Percentiles rank a stretch among this genome's conserved stretches.
These are phyloP conservation scores for Acanthamoeba quina DNA, from an alignment of 208 protist genomes.

Conservation along the genomic window DNA sequence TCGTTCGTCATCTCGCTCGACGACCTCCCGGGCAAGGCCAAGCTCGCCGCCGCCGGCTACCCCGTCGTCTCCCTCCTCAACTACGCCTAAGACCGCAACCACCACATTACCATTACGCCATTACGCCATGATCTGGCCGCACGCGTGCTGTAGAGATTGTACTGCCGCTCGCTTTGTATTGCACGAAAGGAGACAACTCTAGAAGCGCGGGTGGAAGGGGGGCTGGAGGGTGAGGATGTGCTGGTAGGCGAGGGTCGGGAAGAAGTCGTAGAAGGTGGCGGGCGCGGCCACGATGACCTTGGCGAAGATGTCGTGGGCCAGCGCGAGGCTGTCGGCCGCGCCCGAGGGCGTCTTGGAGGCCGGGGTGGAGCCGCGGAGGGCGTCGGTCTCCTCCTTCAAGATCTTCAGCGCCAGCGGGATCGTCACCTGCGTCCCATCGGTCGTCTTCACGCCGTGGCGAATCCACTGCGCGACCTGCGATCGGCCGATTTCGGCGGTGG, in stretches of 20 bases:
- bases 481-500: slow-evolving; percentile 82
- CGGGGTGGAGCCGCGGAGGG: slow-evolving; percentile 18
- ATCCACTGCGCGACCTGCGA: slow-evolving; percentile 62
- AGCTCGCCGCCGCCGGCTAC: background rate
- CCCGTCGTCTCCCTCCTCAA: slow-evolving; percentile 31
- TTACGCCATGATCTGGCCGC: too few species aligned
- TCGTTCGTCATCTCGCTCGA: background rate
- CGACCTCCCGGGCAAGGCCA: slow-evolving; percentile 12
- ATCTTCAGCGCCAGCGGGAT: slow-evolving; percentile 25
- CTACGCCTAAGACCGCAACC: background rate
- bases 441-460: slow-evolving; percentile 3
- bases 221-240: slow-evolving; percentile 30
- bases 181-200: background rate
- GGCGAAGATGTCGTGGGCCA: slow-evolving; percentile 10
- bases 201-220: slow-evolving; percentile 8
- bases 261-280: slow-evolving; percentile 30
- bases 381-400: slow-evolving; percentile 21
- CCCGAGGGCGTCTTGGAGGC: slow-evolving; percentile 28
- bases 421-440: slow-evolving; percentile 5
- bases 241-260: slow-evolving; percentile 9
- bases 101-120: too few species aligned
- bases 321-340: slow-evolving; percentile 16
- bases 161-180: background rate
- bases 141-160: background rate
- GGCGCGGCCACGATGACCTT: background rate